These are phyloP conservation scores for Syzygium syzygioides DNA, from an alignment of 441 rosid species.

Conservation along the genomic window DNA sequence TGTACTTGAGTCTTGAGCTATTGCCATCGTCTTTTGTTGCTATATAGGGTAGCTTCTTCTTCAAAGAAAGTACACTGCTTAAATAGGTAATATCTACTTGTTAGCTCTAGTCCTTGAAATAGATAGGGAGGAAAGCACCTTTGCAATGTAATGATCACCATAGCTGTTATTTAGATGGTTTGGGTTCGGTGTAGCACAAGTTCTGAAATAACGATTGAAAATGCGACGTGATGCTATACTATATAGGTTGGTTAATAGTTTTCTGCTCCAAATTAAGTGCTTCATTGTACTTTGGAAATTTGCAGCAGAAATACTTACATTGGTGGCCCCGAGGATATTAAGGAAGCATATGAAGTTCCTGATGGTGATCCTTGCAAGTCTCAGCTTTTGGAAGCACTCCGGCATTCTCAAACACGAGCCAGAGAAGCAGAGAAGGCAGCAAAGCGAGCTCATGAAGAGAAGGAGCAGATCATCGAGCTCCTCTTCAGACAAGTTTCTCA, in stretches of 20 bases:
- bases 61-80: not conserved
- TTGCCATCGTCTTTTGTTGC: not conserved
- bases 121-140: not conserved
- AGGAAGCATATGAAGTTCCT: conserved; percentile 22
- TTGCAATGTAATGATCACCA: not conserved
- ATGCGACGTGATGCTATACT: not conserved
- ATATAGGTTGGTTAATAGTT: not conserved
- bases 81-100: not conserved
- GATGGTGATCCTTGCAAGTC: conserved; percentile 62
- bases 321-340: conserved; percentile 19
- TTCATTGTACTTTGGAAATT: not conserved
- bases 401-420: conserved; percentile 96
- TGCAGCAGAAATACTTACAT: conserved; percentile 25
- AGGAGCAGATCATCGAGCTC: conserved; percentile 70
- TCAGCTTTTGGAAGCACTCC: conserved; percentile 74
- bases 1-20: not conserved
- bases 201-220: not conserved
- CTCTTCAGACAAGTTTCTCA: conserved; percentile 88
- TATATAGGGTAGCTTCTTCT: not conserved
- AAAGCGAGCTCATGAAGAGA: conserved; percentile 67
- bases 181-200: not conserved
- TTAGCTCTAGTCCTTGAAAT: not conserved
- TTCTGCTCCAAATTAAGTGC: not conserved
- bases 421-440: conserved; percentile 95
- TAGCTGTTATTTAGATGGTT: not conserved